Evolutionary conservation across 352 stramenopile species (phyloP).

Genomic region (Phytophthora citrophthora): DNA sequence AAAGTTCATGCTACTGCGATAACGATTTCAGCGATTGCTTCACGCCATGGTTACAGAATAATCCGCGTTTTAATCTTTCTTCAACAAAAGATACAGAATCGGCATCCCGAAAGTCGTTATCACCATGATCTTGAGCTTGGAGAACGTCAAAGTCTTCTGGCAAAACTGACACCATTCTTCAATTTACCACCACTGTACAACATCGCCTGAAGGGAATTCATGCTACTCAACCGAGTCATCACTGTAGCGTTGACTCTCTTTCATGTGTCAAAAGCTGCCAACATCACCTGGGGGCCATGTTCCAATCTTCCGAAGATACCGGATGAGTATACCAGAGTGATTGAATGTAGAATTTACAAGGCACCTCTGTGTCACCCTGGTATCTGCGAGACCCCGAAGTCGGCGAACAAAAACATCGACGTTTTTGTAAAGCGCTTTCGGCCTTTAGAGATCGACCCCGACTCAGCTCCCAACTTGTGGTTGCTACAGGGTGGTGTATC

Average conservation of each 20-base stretch:
- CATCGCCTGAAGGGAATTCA: neutral
- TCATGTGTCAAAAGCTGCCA: neutral
- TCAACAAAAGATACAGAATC: neutral
- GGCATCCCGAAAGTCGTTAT: neutral
- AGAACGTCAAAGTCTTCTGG: too few relatives aligned
- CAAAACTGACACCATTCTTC: neutral
- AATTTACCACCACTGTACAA: neutral
- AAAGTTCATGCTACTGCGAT: too few relatives aligned
- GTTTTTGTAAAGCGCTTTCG: constrained; percentile 44
- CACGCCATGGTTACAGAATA: too few relatives aligned
- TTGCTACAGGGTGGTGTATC: constrained; percentile 41
- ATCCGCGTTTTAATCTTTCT: too few relatives aligned
- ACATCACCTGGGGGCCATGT: constrained; percentile 20
- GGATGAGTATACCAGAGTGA: neutral
- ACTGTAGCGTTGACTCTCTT: neutral
- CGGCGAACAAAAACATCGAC: constrained; percentile 14
- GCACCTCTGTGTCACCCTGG: constrained; percentile 34
- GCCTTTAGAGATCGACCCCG: constrained; percentile 5
- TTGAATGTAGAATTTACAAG: constrained; percentile 31
- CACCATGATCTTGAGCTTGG: neutral
- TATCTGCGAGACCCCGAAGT: constrained; percentile 20
- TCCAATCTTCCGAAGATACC: constrained; percentile 7
- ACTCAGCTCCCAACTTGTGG: constrained; percentile 36
- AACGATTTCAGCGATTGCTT: too few relatives aligned
- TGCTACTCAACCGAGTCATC: neutral